A percentile compares a stretch with the other conserved stretches of the same genome.
phyloP scores from a whole-genome alignment of 495 filamentous ascomycete species.

The Glonium stellatum region DNA sequence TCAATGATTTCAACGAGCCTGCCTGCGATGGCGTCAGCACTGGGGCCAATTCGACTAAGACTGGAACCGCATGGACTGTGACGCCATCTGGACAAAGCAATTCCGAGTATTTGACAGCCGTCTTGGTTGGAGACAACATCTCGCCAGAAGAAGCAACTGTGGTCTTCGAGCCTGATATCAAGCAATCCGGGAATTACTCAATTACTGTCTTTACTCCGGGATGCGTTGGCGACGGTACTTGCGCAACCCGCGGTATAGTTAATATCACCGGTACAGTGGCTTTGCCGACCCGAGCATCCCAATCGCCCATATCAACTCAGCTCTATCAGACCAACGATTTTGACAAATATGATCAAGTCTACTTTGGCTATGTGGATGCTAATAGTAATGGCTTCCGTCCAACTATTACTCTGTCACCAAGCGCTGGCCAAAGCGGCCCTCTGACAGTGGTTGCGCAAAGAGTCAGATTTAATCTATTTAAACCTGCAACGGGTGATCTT shows the following conservation, averaged over 20 bases:
- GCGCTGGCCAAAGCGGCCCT: slow-evolving; percentile 52
- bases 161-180: slow-evolving; percentile 75
- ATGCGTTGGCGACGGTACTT: slow-evolving; percentile 72
- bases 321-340: slow-evolving; percentile 85
- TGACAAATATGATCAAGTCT: slow-evolving; percentile 91
- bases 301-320: slow-evolving; percentile 39
- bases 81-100: slow-evolving; percentile 54
- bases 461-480: slow-evolving; percentile 67
- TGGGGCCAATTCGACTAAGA: slow-evolving; percentile 56
- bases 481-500: slow-evolving; percentile 57
- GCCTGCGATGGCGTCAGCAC: slow-evolving; percentile 60
- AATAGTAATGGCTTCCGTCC: slow-evolving; percentile 69
- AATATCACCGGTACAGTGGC: slow-evolving; percentile 69
- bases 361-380: slow-evolving; percentile 74
- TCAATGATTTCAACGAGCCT: slow-evolving; percentile 83
- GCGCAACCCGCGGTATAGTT: slow-evolving; percentile 65
- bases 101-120: slow-evolving; percentile 69
- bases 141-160: slow-evolving; percentile 48
- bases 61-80: slow-evolving; percentile 63
- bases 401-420: slow-evolving; percentile 68
- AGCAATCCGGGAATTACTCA: slow-evolving; percentile 81
- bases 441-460: slow-evolving; percentile 79
- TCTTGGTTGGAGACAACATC: slow-evolving; percentile 46
- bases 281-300: slow-evolving; percentile 37
- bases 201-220: slow-evolving; percentile 88